Base-by-base conservation (phyloP, 305 asterid genomes). In the Fraxinus nigra region DNA sequence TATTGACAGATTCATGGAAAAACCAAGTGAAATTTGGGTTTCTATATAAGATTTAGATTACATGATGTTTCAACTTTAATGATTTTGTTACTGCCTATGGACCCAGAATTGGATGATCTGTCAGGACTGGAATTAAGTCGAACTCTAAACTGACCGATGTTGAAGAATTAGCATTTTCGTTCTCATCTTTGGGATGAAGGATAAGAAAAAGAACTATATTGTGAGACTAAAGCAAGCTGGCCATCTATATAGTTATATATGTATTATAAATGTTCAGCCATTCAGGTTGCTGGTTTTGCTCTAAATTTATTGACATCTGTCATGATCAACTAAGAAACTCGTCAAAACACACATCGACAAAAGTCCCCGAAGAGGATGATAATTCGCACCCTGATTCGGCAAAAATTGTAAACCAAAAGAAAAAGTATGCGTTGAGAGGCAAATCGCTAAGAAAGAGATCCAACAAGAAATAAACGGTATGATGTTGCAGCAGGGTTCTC, bases 331-430 rank as follows among this genome's bases (percentile, higher is more conserved):
- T 16, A 16, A 54, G 63, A n/a, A 54, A 54, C 63, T 54, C 24
- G 9, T 54, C 24, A 54, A 51, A 54, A 54, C 63, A 61, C 70
- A 61, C 18, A 20, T 7, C 1, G 16, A 9, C 35, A 26, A 0
- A 87, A 76, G 85, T 84, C 93, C 89, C 90, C 86, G 91, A 97
- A 93, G 93, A 93, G 95, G 94, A 95, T 81, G 87, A 81, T 75
- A 46, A 79, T 78, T 84, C 87, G 92, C 94, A 32, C 94, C 91
- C 97, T 88, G 89, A 88, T 88, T 18, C 28, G 89, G 80, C 14
- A 82, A 81, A 89, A 86, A 54, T n/a, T 76, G 59, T 35, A 72
- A 82, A 76, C 76, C 56, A 76, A 80, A 67, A 82, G 75, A 33
- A n/a, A 54, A 67, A 65, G 56, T 67, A 56, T 5, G 26, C 26